These are phyloP conservation scores for Leishmania braziliensis DNA, from an alignment of 208 protist species.

Conservation along the genomic window DNA sequence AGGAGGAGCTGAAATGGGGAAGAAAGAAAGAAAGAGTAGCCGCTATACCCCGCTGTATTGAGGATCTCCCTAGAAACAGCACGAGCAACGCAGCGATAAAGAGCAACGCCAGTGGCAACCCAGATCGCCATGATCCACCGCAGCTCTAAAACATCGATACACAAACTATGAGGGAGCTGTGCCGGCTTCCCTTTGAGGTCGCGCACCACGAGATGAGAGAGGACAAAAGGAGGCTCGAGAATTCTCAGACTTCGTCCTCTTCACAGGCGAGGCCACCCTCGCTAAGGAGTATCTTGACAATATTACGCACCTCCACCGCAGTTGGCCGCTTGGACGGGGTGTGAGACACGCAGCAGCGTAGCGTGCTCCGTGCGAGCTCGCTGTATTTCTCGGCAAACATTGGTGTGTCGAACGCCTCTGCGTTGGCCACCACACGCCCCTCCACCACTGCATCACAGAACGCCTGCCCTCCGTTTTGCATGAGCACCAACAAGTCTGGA, in stretches of 20 bases:
- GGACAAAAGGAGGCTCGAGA: neutral
- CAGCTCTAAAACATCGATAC: neutral
- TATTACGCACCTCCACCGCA: conserved; percentile 1
- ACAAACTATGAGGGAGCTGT: neutral
- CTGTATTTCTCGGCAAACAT: neutral
- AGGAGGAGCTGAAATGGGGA: neutral
- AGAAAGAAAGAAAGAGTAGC: neutral
- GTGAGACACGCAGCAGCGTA: neutral
- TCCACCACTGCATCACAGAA: conserved; percentile 9
- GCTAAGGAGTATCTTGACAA: conserved; percentile 6
- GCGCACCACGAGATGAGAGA: neutral
- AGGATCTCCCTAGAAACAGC: neutral
- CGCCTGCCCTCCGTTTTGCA: neutral
- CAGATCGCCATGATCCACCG: neutral
- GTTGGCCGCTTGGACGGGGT: neutral
- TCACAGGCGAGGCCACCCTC: neutral
- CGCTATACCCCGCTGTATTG: neutral
- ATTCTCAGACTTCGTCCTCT: conserved; percentile 1
- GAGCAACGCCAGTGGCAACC: neutral
- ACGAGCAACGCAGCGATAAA: neutral
- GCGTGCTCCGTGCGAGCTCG: neutral
- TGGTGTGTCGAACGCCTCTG: neutral
- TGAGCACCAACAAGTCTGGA: neutral
- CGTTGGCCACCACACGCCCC: conserved; percentile 20
- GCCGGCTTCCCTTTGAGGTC: neutral